Base-by-base conservation (phyloP, 129 eudicot genomes). In the Solidago caesia region DNA sequence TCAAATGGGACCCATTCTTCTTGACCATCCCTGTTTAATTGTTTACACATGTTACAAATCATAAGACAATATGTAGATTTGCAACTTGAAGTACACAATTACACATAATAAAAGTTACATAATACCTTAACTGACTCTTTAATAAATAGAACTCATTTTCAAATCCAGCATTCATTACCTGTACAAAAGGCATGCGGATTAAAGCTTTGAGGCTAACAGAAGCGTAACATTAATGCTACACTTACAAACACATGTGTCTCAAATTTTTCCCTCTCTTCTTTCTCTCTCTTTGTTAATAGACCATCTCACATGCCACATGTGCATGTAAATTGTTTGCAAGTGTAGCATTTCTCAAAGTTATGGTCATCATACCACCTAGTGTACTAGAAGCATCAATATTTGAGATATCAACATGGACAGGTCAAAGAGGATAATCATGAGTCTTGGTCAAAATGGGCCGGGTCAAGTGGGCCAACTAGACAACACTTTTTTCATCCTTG, bases 101-200 rank as follows among this genome's bases (percentile, higher is more conserved):
- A 43, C 66, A n/a, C 5, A 67, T 66, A 39, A 75, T 72, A 72
- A 74, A 12, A 47, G 64, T 51, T 68, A 64, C 57, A 46, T 8
- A 67, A 73, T 82, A 88, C 97, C 87, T 88, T 51, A 74, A 45
- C 51, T 67, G 84, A 78, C 85, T 83, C 84, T 88, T 84, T 79
- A 95, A 85, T 76, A 95, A 90, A 81, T 74, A 89, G 75, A 95
- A 95, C 66, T 95, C 99, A 70, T 80, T 89, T 75, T 95, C 99
- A 68, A 95, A 95, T 47, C 99, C 99, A 74, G 96, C 97, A 71
- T 91, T 85, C 91, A 95, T 81, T 70, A 75, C 94, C 99, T 95
- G 83, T 15, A 80, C 49, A 76, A 68, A 75, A 27, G 74, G 69
- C 72, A 84, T 58, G 57, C 49, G 55, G 25, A 71, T 25, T 8